Conservation (phyloP, 495 filamentous ascomycete species). For the Aspergillus steynii region DNA sequence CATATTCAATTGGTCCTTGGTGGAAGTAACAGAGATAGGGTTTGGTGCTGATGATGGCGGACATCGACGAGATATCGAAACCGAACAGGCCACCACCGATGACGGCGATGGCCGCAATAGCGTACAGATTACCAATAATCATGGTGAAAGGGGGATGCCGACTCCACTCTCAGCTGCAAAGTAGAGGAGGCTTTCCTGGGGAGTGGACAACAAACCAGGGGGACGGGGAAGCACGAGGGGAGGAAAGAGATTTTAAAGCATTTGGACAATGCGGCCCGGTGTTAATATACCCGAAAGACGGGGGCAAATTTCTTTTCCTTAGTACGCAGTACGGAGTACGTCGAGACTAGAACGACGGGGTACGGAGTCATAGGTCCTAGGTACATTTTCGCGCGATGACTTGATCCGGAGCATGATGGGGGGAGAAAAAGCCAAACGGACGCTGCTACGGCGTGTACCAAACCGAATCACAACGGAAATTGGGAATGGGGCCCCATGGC, state of each 20-base stretch:
- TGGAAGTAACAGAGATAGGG: slow-evolving; percentile 67
- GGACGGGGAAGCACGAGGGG: slow-evolving; percentile 5
- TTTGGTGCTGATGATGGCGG: slow-evolving; percentile 63
- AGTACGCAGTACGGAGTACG: background rate
- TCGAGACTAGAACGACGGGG: background rate
- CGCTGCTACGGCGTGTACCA: background rate
- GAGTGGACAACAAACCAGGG: slow-evolving; percentile 11
- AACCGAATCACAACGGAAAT: background rate
- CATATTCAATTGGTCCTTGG: slow-evolving; percentile 33
- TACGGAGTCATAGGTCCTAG: background rate
- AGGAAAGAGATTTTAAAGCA: slow-evolving; percentile 9
- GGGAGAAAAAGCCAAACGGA: background rate
- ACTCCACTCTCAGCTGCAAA: slow-evolving; percentile 1
- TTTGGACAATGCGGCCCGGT: slow-evolving; percentile 3
- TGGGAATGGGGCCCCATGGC: slow-evolving; percentile 2
- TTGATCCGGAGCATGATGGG: background rate
- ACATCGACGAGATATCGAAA: slow-evolving; percentile 84
- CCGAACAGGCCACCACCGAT: slow-evolving; percentile 80
- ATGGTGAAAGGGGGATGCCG: slow-evolving; percentile 11
- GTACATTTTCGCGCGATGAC: background rate
- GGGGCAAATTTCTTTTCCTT: background rate
- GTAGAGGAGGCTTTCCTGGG: slow-evolving; percentile 1
- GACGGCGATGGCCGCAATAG: slow-evolving; percentile 74
- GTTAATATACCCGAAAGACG: slow-evolving; percentile 10
- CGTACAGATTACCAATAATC: slow-evolving; percentile 64